Conservation (phyloP, 116 monocot species). For the Iris pallida region DNA sequence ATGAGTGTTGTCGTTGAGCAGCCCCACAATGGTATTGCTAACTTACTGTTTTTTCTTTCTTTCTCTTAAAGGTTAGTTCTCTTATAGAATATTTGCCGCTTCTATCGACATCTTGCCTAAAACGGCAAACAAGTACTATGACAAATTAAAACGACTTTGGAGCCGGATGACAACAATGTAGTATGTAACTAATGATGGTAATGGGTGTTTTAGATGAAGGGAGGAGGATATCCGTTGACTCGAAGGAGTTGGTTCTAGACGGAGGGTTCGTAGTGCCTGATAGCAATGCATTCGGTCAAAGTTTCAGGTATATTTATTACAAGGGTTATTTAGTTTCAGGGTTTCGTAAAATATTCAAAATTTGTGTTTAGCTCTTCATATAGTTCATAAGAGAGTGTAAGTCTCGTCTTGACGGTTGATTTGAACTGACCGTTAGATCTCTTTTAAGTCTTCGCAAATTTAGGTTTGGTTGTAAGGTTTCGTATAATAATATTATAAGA, state of each 20-base stretch:
- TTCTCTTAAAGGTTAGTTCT: not conserved
- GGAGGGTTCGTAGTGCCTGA: slow-evolving; percentile 71
- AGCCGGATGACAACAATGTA: not conserved
- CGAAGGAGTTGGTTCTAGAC: slow-evolving; percentile 32
- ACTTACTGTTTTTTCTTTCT: not conserved
- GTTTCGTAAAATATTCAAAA: too few species aligned
- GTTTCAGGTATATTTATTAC: slow-evolving; percentile 46
- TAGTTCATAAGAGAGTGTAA: too few species aligned
- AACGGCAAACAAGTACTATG: not conserved
- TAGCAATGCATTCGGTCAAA: slow-evolving; percentile 62
- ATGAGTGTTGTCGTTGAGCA: slow-evolving; percentile 54
- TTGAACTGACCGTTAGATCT: too few species aligned
- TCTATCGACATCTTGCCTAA: too few species aligned
- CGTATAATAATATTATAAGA: too few species aligned
- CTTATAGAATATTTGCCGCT: too few species aligned
- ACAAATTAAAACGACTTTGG: not conserved
- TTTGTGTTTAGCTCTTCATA: too few species aligned
- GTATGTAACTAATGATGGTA: not conserved
- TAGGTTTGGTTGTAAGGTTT: too few species aligned
- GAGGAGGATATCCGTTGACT: slow-evolving; percentile 10
- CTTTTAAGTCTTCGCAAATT: too few species aligned
- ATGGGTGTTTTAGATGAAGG: slow-evolving; percentile 7
- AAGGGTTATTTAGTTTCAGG: not conserved
- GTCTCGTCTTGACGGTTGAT: too few species aligned
- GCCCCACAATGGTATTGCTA: slow-evolving; percentile 15